phyloP scores from a whole-genome alignment of 1,139 yeast species.

The Blastobotrys niveus region DNA sequence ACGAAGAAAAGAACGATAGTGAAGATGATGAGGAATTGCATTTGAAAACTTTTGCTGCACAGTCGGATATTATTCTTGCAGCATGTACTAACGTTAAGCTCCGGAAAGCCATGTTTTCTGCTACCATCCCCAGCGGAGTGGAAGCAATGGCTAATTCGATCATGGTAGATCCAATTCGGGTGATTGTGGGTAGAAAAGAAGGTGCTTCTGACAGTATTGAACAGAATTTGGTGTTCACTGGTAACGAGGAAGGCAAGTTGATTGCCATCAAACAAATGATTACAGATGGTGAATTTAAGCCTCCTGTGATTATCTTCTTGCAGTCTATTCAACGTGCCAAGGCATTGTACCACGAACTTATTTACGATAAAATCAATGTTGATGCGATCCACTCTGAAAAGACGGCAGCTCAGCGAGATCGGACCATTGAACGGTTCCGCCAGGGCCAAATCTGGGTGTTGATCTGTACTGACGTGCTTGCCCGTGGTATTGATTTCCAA shows the following conservation, averaged over 20 bases:
- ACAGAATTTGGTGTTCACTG: constrained; percentile 80
- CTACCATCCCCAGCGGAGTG: constrained; percentile 90
- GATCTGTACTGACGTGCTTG: constrained; percentile 90
- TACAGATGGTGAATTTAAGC: constrained; percentile 66
- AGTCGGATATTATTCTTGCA: constrained; percentile 78
- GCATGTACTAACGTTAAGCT: constrained; percentile 50
- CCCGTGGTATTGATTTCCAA: constrained; percentile 96
- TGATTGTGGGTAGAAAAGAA: constrained; percentile 89
- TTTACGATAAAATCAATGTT: constrained; percentile 86
- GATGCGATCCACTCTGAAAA: constrained; percentile 96
- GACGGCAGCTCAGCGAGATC: constrained; percentile 82
- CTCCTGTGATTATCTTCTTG: constrained; percentile 87
- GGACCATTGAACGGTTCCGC: constrained; percentile 75
- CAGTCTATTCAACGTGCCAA: constrained; percentile 93
- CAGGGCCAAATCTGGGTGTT: constrained; percentile 93
- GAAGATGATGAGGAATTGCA: not conserved
- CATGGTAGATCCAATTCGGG: constrained; percentile 78
- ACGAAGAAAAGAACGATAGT: constrained; percentile 3
- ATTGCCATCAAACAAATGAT: constrained; percentile 87
- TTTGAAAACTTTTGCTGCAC: constrained; percentile 56
- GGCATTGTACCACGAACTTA: constrained; percentile 84
- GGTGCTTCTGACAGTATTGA: constrained; percentile 83
- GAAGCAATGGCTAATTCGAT: constrained; percentile 83
- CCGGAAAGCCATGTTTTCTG: constrained; percentile 78
- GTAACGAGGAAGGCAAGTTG: constrained; percentile 90